A percentile compares a stretch with the other conserved stretches of the same genome.
These are phyloP conservation scores for Capsicum baccatum DNA, from an alignment of 257 asterid species.

Conservation along the genomic window DNA sequence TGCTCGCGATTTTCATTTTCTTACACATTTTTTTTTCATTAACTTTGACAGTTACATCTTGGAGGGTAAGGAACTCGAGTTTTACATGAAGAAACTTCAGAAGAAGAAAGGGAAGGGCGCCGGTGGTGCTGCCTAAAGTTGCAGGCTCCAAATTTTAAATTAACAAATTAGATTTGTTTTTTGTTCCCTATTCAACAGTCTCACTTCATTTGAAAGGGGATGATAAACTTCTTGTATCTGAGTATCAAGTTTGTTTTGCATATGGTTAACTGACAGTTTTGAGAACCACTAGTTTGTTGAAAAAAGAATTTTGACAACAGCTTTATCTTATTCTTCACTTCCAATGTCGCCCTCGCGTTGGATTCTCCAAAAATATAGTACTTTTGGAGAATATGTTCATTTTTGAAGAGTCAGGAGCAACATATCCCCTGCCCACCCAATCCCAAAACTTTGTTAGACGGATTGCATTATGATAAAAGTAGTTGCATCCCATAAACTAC, in stretches of 20 bases:
- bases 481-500: background rate
- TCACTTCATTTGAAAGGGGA: background rate
- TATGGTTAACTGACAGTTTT: slow-evolving; percentile 3
- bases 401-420: too few species aligned
- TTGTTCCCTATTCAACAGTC: background rate
- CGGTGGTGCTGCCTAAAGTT: slow-evolving; percentile 29
- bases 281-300: background rate
- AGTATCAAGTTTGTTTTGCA: slow-evolving; percentile 10
- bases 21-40: background rate
- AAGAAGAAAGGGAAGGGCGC: slow-evolving; percentile 36
- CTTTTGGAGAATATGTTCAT: too few species aligned
- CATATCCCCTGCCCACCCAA: background rate
- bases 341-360: too few species aligned
- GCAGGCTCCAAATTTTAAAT: slow-evolving; percentile 13
- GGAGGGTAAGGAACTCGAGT: slow-evolving; percentile 34
- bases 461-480: background rate
- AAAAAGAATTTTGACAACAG: background rate
- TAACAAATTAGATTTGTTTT: slow-evolving; percentile 12
- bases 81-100: slow-evolving; percentile 33
- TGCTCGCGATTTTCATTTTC: background rate
- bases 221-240: slow-evolving; percentile 14
- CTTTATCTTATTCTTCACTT: background rate
- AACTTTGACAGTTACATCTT: slow-evolving; percentile 29
- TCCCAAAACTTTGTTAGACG: background rate
- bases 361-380: too few species aligned